phyloP scores from a whole-genome alignment of 2,329 filamentous ascomycete species.

The Blastomyces parvus region DNA sequence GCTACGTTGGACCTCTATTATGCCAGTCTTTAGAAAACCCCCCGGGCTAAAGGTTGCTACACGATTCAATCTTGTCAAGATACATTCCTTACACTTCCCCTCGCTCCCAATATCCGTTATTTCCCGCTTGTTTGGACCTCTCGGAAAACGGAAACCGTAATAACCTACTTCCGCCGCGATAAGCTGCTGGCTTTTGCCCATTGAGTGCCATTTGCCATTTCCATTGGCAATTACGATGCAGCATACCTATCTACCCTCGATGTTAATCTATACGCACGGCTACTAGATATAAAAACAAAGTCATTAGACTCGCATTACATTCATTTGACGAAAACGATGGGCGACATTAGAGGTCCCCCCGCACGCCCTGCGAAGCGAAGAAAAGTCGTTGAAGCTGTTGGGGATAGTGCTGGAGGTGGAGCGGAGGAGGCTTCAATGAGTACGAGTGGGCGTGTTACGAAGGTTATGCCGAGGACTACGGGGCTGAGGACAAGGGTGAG shows the following conservation, averaged over 20 bases:
- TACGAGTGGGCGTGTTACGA: background rate
- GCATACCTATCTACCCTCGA: background rate
- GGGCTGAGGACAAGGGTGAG: background rate
- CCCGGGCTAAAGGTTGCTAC: background rate
- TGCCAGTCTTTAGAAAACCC: background rate
- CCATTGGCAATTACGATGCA: background rate
- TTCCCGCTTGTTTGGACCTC: background rate
- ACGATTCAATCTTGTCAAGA: background rate
- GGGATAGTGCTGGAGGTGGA: background rate
- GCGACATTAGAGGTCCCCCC: background rate
- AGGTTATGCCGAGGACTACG: background rate
- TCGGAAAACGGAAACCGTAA: background rate
- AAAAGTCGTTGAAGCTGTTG: constrained; percentile 22
- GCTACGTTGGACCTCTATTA: background rate
- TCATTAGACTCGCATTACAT: background rate
- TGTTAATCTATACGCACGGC: background rate
- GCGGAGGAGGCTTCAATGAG: background rate
- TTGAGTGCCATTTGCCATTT: background rate
- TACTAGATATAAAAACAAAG: background rate
- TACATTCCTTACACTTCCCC: background rate
- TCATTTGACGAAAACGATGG: background rate
- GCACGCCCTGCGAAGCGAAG: constrained; percentile 30
- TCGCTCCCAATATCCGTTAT: background rate
- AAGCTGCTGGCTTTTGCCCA: background rate
- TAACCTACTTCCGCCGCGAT: background rate